Conservation (phyloP, 495 filamentous ascomycete species). For the Daldinia grandis region DNA sequence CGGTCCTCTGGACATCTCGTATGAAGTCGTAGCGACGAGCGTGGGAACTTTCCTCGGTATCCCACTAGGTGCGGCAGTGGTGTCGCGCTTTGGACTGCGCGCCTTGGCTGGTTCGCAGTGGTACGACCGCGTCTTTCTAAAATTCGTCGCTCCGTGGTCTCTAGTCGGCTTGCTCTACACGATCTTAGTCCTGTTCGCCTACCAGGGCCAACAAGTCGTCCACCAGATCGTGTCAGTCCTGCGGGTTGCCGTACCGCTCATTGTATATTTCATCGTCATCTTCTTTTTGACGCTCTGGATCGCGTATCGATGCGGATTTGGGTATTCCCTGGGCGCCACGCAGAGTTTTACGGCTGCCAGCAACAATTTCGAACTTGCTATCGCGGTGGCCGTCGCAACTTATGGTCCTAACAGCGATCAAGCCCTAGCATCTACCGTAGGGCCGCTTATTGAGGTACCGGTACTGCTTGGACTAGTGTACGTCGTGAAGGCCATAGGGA, state of each 20-base stretch:
- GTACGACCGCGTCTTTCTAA: slow-evolving; percentile 77
- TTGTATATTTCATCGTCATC: slow-evolving; percentile 80
- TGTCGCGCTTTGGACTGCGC: slow-evolving; percentile 74
- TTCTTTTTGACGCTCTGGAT: slow-evolving; percentile 73
- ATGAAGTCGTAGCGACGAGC: slow-evolving; percentile 76
- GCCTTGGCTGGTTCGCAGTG: slow-evolving; percentile 60
- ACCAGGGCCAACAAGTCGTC: slow-evolving; percentile 80
- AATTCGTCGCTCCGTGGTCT: slow-evolving; percentile 74
- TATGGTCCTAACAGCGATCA: slow-evolving; percentile 84
- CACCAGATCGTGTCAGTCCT: slow-evolving; percentile 85
- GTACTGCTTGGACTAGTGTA: slow-evolving; percentile 85
- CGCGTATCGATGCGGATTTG: slow-evolving; percentile 69
- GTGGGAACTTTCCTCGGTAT: slow-evolving; percentile 90
- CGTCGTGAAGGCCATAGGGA: slow-evolving; percentile 48
- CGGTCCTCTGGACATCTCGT: slow-evolving; percentile 61
- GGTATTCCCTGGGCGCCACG: slow-evolving; percentile 75
- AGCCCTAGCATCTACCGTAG: slow-evolving; percentile 88
- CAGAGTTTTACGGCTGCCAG: slow-evolving; percentile 95
- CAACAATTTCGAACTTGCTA: slow-evolving; percentile 95
- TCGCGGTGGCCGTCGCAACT: slow-evolving; percentile 87
- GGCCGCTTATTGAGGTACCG: slow-evolving; percentile 91
- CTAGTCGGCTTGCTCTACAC: slow-evolving; percentile 87
- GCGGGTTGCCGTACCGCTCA: slow-evolving; percentile 78
- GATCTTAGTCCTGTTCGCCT: slow-evolving; percentile 85
- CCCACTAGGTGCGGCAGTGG: slow-evolving; percentile 78